Evolutionary conservation across 2,329 filamentous ascomycete genomes (phyloP).

Genomic region (Metarhizium guizhouense): DNA sequence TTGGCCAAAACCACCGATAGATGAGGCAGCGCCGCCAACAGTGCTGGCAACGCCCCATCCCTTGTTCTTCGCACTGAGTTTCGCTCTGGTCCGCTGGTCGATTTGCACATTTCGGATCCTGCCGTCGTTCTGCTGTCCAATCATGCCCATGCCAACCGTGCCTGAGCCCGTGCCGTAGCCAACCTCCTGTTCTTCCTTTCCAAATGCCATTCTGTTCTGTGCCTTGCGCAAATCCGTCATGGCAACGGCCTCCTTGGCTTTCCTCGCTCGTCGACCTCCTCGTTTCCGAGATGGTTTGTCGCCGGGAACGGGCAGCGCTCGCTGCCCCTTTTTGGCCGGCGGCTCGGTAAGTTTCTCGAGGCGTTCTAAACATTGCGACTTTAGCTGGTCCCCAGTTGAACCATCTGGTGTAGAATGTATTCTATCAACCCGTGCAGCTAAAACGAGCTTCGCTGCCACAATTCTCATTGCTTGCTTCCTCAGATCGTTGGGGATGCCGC

Average conservation of each 20-base stretch:
- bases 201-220: conserved; percentile 92
- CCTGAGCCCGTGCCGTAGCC: conserved; percentile 82
- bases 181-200: conserved; percentile 88
- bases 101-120: conserved; percentile 81
- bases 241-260: conserved; percentile 92
- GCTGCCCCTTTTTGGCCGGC: conserved; percentile 76
- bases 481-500: conserved; percentile 73
- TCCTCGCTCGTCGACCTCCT: conserved; percentile 79
- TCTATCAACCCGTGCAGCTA: conserved; percentile 86
- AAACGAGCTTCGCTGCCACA: conserved; percentile 82
- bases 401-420: conserved; percentile 77
- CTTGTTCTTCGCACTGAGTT: conserved; percentile 89
- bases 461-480: conserved; percentile 94
- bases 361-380: conserved; percentile 72
- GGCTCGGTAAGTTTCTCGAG: conserved; percentile 91
- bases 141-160: conserved; percentile 89
- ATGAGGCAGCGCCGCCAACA: conserved; percentile 63
- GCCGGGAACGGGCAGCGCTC: conserved; percentile 84
- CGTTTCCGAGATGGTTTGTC: conserved; percentile 92
- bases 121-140: conserved; percentile 81
- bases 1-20: conserved; percentile 69
- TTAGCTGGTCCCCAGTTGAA: conserved; percentile 71
- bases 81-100: conserved; percentile 86
- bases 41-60: conserved; percentile 77
- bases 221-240: conserved; percentile 96